These are phyloP conservation scores for Arthrinium phaeospermum DNA, from an alignment of 2,329 filamentous ascomycete species.

Conservation along the genomic window DNA sequence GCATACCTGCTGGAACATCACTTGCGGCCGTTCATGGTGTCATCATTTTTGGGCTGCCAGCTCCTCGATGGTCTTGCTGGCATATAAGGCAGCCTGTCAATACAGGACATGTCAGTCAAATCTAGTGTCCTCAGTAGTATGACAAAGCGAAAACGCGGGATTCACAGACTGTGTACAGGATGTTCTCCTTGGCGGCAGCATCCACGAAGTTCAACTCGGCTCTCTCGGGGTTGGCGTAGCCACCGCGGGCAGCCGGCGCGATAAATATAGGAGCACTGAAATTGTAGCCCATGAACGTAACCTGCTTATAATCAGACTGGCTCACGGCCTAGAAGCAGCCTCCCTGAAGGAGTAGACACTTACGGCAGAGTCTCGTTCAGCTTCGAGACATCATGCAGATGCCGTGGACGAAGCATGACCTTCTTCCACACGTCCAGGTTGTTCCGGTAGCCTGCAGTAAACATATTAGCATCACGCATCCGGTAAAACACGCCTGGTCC, in stretches of 20 bases:
- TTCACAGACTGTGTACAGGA: slow-evolving; percentile 45
- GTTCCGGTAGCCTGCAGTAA: slow-evolving; percentile 48
- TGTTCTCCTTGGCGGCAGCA: slow-evolving; percentile 45
- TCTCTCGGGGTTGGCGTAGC: slow-evolving; percentile 41
- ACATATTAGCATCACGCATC: not conserved
- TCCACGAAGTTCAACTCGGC: slow-evolving; percentile 48
- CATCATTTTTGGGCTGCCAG: slow-evolving; percentile 31
- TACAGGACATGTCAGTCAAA: not conserved
- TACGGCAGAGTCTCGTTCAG: slow-evolving; percentile 42
- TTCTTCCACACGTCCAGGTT: slow-evolving; percentile 56
- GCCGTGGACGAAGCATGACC: slow-evolving; percentile 49
- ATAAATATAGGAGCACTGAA: slow-evolving; percentile 52
- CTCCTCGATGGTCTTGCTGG: slow-evolving; percentile 34
- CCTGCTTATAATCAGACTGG: slow-evolving; percentile 34
- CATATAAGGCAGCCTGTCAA: slow-evolving; percentile 29
- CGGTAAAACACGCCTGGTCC: not conserved
- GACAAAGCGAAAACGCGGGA: not conserved
- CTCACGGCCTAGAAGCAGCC: not conserved
- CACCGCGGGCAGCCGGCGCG: slow-evolving; percentile 44
- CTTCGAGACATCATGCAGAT: slow-evolving; percentile 44
- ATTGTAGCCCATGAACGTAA: slow-evolving; percentile 50
- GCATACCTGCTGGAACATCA: slow-evolving; percentile 34
- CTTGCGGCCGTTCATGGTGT: slow-evolving; percentile 27
- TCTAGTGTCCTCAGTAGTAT: not conserved
- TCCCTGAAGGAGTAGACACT: slow-evolving; percentile 7